Percentiles rank a stretch among this genome's conserved stretches.
Evolutionary conservation across 768 basidiomycete genomes (phyloP).

Genomic region (Rhizopogon salebrosus): DNA sequence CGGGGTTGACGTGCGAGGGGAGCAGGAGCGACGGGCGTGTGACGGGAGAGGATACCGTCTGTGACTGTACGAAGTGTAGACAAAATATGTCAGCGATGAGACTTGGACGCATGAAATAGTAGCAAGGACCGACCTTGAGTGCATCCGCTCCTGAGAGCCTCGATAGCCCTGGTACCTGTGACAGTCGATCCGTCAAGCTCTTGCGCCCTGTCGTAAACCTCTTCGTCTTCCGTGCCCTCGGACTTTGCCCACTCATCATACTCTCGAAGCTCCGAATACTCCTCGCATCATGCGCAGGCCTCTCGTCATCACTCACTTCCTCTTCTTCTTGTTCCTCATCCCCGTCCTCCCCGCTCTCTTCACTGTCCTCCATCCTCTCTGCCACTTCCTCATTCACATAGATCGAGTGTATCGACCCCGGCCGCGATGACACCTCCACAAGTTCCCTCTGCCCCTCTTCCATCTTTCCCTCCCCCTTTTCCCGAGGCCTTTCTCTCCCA

Average conservation of each 20-base stretch:
- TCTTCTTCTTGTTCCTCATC: slow-evolving; percentile 33
- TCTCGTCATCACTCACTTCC: slow-evolving; percentile 31
- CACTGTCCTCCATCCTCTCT: slow-evolving; percentile 20
- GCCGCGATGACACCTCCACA: slow-evolving; percentile 46
- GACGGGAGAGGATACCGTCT: slow-evolving; percentile 29
- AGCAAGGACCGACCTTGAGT: slow-evolving; percentile 25
- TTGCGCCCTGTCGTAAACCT: slow-evolving; percentile 31
- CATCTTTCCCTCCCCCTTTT: slow-evolving; percentile 8
- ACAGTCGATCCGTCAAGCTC: slow-evolving; percentile 78
- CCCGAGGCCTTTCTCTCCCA: slow-evolving; percentile 20
- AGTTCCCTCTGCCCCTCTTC: slow-evolving; percentile 46
- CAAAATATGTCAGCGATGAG: neutral
- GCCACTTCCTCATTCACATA: slow-evolving; percentile 4
- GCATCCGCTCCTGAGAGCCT: slow-evolving; percentile 33
- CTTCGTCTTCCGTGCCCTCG: slow-evolving; percentile 19
- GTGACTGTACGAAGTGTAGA: neutral
- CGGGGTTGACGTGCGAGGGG: slow-evolving; percentile 15
- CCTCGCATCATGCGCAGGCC: slow-evolving; percentile 49
- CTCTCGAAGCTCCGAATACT: slow-evolving; percentile 86
- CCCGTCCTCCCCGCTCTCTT: slow-evolving; percentile 17
- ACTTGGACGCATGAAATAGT: neutral
- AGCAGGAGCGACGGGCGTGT: slow-evolving; percentile 38
- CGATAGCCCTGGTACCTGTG: slow-evolving; percentile 60
- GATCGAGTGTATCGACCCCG: slow-evolving; percentile 40
- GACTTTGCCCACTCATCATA: slow-evolving; percentile 56